Evolutionary conservation across 2,329 filamentous ascomycete species (phyloP).

Genomic region (Chaetomium sp.): DNA sequence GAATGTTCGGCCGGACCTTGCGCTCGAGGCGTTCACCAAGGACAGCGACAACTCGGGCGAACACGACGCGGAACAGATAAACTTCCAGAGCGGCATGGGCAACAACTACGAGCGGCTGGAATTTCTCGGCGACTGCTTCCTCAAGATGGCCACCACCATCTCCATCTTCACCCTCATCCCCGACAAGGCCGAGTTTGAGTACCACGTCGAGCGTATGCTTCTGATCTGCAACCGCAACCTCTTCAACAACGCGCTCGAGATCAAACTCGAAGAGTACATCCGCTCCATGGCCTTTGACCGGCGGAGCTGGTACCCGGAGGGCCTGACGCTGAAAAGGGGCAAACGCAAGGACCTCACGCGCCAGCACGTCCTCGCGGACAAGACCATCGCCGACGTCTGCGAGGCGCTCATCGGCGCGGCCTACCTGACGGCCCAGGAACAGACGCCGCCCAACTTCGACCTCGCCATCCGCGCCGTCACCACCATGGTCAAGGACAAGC

Average conservation of each 20-base stretch:
- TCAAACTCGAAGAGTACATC: slow-evolving; percentile 71
- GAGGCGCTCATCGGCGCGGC: slow-evolving; percentile 93
- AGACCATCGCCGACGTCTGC: slow-evolving; percentile 90
- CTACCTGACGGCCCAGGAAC: slow-evolving; percentile 53
- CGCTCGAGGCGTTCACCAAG: slow-evolving; percentile 89
- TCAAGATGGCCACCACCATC: slow-evolving; percentile 95
- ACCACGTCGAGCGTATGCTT: slow-evolving; percentile 87
- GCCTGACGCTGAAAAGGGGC: slow-evolving; percentile 71
- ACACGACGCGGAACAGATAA: slow-evolving; percentile 65
- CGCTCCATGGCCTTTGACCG: slow-evolving; percentile 81
- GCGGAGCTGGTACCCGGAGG: slow-evolving; percentile 85
- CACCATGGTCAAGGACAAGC: slow-evolving; percentile 66
- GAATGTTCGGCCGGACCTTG: slow-evolving; percentile 64
- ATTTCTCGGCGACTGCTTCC: slow-evolving; percentile 88
- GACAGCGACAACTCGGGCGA: slow-evolving; percentile 85
- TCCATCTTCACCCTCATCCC: slow-evolving; percentile 78
- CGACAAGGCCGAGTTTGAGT: slow-evolving; percentile 78
- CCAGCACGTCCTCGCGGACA: slow-evolving; percentile 75
- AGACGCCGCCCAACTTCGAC: slow-evolving; percentile 49
- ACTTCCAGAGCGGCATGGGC: slow-evolving; percentile 83
- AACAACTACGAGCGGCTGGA: slow-evolving; percentile 94
- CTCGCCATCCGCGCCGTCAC: slow-evolving; percentile 66
- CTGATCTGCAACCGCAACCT: slow-evolving; percentile 91
- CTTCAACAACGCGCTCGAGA: slow-evolving; percentile 71
- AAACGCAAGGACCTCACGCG: slow-evolving; percentile 59